phyloP scores from a whole-genome alignment of 345 rosid genomes.

The Jatropha curcas region DNA sequence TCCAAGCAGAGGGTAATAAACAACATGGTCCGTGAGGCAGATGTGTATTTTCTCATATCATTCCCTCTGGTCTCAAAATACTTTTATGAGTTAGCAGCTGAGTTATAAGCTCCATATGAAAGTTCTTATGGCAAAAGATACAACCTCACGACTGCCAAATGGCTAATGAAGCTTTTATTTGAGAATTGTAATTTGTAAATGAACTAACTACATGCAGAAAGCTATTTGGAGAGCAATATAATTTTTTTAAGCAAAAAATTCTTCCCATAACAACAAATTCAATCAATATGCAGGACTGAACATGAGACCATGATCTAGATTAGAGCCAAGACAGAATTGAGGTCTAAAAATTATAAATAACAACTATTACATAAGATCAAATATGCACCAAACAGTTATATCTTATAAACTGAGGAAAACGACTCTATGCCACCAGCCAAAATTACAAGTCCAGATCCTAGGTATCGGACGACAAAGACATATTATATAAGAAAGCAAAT shows the following conservation, averaged over 20 bases:
- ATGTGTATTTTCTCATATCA: not conserved
- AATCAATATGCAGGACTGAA: not conserved
- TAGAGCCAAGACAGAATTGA: not conserved
- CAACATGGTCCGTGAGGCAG: not conserved
- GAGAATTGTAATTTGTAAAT: not conserved
- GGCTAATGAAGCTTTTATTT: not conserved
- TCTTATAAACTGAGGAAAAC: not conserved
- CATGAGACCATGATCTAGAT: not conserved
- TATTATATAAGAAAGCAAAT: not conserved
- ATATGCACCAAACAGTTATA: not conserved
- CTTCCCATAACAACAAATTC: not conserved
- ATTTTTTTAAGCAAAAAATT: not conserved
- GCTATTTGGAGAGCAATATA: not conserved
- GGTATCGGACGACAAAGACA: not conserved
- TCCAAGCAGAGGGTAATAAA: not conserved
- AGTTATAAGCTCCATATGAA: not conserved
- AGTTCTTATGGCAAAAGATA: not conserved
- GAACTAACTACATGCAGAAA: not conserved
- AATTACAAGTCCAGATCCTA: not conserved
- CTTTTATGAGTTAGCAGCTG: not conserved
- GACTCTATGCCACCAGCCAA: not conserved
- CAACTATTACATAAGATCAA: not conserved
- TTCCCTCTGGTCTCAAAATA: not conserved
- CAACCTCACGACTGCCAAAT: not conserved
- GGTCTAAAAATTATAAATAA: not conserved